phyloP scores from a whole-genome alignment of 148 eudicot genomes.

The Amaranthus cruentus region DNA sequence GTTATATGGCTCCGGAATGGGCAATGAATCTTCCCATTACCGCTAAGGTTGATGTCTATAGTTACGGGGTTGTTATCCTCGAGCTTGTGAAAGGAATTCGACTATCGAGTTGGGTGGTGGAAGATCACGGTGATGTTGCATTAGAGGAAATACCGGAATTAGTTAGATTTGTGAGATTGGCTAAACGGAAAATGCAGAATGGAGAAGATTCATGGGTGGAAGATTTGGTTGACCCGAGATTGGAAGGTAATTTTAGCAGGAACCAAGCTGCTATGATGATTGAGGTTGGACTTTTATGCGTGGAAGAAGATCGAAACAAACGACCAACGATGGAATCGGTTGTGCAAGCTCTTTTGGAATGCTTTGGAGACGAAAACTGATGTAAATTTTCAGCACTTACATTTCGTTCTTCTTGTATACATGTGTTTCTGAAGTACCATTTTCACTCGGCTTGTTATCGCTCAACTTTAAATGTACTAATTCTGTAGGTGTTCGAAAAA shows the following conservation, averaged over 20 bases:
- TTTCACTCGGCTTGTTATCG: too few relatives aligned
- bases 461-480: too few relatives aligned
- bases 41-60: slow-evolving; percentile 57
- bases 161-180: slow-evolving; percentile 29
- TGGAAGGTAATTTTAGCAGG: slow-evolving; percentile 38
- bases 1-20: slow-evolving; percentile 81
- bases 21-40: slow-evolving; percentile 62
- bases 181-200: slow-evolving; percentile 22
- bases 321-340: slow-evolving; percentile 60
- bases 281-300: slow-evolving; percentile 38
- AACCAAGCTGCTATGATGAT: slow-evolving; percentile 44
- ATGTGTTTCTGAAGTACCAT: too few relatives aligned
- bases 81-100: slow-evolving; percentile 65
- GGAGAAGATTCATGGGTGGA: slow-evolving; percentile 40
- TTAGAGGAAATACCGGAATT: slow-evolving; percentile 28
- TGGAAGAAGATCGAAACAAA: slow-evolving; percentile 49
- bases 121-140: slow-evolving; percentile 2
- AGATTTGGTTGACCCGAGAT: slow-evolving; percentile 40
- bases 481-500: too few relatives aligned
- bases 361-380: slow-evolving; percentile 24
- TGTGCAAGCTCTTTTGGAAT: slow-evolving; percentile 38
- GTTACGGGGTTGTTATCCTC: slow-evolving; percentile 57
- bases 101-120: slow-evolving; percentile 34
- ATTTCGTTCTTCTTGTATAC: too few relatives aligned
- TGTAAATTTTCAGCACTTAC: not conserved